Evolutionary conservation across 2,329 filamentous ascomycete species (phyloP).

Genomic region (Fusarium sp.): DNA sequence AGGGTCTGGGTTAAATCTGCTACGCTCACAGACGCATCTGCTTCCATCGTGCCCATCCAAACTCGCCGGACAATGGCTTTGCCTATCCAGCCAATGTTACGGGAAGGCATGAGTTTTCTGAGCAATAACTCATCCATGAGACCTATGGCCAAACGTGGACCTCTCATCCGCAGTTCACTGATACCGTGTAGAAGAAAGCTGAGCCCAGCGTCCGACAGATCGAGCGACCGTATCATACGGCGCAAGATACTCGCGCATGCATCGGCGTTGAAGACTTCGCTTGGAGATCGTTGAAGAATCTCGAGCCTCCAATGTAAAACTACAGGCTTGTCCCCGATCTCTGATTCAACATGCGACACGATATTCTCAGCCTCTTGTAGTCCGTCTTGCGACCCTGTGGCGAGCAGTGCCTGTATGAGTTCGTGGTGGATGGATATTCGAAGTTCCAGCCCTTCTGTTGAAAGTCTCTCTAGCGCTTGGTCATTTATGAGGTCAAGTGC

Average conservation of each 20-base stretch:
- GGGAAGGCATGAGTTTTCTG: constrained; percentile 60
- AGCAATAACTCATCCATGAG: constrained; percentile 72
- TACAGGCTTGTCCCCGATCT: constrained; percentile 70
- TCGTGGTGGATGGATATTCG: constrained; percentile 72
- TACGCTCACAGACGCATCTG: constrained; percentile 41
- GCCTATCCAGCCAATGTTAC: constrained; percentile 70
- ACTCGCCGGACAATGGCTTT: constrained; percentile 73
- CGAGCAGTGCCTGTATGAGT: constrained; percentile 65
- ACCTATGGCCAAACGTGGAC: constrained; percentile 56
- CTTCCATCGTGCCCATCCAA: constrained; percentile 67
- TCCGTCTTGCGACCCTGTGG: constrained; percentile 54
- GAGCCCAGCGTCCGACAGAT: constrained; percentile 71
- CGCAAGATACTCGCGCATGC: constrained; percentile 64
- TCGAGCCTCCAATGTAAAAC: constrained; percentile 76
- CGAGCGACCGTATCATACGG: constrained; percentile 67
- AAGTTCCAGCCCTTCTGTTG: constrained; percentile 69
- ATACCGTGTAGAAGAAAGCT: constrained; percentile 74
- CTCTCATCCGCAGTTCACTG: constrained; percentile 68
- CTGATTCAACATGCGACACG: constrained; percentile 68
- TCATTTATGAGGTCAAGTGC: constrained; percentile 67
- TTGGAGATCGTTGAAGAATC: constrained; percentile 61
- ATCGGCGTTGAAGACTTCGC: constrained; percentile 58
- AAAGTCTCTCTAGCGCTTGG: constrained; percentile 64
- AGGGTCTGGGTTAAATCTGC: constrained; percentile 41
- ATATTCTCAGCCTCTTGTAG: constrained; percentile 64